Evolutionary conservation across 306 rosid genomes (phyloP).

Genomic region (Gynostemma pentaphyllum): DNA sequence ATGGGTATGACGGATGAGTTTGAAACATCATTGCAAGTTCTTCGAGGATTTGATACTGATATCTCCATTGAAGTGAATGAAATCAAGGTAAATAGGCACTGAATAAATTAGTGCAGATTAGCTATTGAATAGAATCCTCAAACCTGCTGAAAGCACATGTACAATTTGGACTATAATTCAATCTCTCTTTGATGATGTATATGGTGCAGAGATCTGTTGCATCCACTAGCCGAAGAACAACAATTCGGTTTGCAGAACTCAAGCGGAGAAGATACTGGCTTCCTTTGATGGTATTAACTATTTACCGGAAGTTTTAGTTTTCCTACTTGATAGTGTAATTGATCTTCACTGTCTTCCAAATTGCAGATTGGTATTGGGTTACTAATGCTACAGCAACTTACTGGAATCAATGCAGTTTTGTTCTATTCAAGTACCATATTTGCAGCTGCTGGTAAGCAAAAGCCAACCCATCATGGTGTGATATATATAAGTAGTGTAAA

Average conservation of each 20-base stretch:
- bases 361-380: conserved; percentile 69
- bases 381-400: conserved; percentile 68
- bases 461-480: neutral
- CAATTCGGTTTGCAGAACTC: conserved; percentile 65
- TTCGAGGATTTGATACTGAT: conserved; percentile 72
- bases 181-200: neutral
- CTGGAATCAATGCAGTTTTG: conserved; percentile 72
- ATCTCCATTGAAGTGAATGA: conserved; percentile 74
- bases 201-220: conserved; percentile 46
- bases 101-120: neutral
- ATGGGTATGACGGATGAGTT: conserved; percentile 84
- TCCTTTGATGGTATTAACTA: conserved; percentile 51
- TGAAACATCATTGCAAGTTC: conserved; percentile 78
- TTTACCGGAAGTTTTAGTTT: neutral
- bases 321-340: neutral
- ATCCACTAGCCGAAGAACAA: conserved; percentile 36
- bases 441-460: conserved; percentile 51
- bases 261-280: conserved; percentile 74
- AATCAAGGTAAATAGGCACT: conserved; percentile 47
- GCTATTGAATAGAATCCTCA: neutral
- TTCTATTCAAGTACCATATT: conserved; percentile 83
- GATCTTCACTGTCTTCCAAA: neutral
- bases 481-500: neutral
- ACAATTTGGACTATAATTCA: neutral
- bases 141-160: neutral